phyloP scores from a whole-genome alignment of 2,329 filamentous ascomycete species.

The Sporothrix protearum region DNA sequence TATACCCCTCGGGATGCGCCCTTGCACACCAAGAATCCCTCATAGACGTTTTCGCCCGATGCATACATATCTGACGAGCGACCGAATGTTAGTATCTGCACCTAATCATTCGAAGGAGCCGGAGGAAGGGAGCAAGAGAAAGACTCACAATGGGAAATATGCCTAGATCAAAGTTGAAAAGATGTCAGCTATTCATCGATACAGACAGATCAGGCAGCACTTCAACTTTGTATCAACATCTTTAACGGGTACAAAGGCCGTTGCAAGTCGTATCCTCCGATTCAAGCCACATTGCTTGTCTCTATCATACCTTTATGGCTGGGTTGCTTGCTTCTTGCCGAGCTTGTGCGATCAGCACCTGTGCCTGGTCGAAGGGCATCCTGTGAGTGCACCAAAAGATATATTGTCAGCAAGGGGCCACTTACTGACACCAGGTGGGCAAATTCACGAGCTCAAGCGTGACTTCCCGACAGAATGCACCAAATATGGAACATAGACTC shows the following conservation, averaged over 20 bases:
- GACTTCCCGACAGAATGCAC: not conserved
- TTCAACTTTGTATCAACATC: not conserved
- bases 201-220: not conserved
- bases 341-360: slow-evolving; percentile 55
- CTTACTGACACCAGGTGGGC: not conserved
- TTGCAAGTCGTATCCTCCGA: not conserved
- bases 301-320: slow-evolving; percentile 50
- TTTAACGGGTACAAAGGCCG: not conserved
- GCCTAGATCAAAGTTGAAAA: slow-evolving; percentile 40
- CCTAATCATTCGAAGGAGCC: not conserved
- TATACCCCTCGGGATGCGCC: not conserved
- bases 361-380: slow-evolving; percentile 56
- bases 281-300: not conserved
- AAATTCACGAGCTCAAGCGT: no score
- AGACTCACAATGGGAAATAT: slow-evolving; percentile 57
- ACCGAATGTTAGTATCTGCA: not conserved
- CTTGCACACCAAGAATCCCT: not conserved
- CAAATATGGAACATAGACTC: slow-evolving; percentile 29
- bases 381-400: slow-evolving; percentile 36
- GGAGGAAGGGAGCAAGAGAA: not conserved
- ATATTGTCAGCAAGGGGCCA: slow-evolving; percentile 16
- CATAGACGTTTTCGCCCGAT: slow-evolving; percentile 55
- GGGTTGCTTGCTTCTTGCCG: slow-evolving; percentile 52
- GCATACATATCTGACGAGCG: slow-evolving; percentile 52
- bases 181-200: not conserved